Evolutionary conservation across 805 yeast genomes (phyloP).

Genomic region (Kazachstania viticola): DNA sequence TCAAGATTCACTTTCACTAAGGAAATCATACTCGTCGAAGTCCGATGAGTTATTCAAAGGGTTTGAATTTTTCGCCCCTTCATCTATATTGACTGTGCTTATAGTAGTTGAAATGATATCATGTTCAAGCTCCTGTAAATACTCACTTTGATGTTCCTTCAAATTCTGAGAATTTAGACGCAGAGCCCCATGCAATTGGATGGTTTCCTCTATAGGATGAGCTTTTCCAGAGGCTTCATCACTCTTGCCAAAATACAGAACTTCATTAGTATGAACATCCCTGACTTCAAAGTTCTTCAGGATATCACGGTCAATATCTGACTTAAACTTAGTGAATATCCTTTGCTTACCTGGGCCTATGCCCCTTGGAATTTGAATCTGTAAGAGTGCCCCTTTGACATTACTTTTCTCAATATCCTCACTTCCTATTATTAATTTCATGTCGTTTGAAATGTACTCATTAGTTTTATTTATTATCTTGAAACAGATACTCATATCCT

Average conservation of each 20-base stretch:
- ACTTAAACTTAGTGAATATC: slow-evolving; percentile 1
- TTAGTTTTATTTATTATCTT: slow-evolving; percentile 1
- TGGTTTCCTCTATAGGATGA: not conserved
- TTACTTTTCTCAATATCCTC: not conserved
- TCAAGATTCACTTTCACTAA: not conserved
- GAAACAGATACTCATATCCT: slow-evolving; percentile 3
- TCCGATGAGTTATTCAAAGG: not conserved
- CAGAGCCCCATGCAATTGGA: not conserved
- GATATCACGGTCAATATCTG: not conserved
- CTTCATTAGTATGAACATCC: too few species aligned
- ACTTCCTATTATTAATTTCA: not conserved
- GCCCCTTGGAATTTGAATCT: slow-evolving; percentile 1
- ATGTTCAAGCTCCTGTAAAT: not conserved
- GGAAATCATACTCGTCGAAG: not conserved
- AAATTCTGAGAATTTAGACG: not conserved
- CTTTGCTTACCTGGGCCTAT: slow-evolving; percentile 3
- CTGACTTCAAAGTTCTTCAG: not conserved
- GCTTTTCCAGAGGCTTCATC: too few species aligned
- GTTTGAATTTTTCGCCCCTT: not conserved
- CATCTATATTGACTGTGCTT: not conserved
- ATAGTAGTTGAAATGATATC: slow-evolving; percentile 3
- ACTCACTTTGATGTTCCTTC: not conserved
- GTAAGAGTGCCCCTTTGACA: too few species aligned
- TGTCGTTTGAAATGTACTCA: slow-evolving; percentile 1
- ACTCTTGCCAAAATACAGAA: too few species aligned